A percentile compares a stretch with the other conserved stretches of the same genome.
Evolutionary conservation across 2,329 filamentous ascomycete species (phyloP).

Genomic region (Esteya vermicola): DNA sequence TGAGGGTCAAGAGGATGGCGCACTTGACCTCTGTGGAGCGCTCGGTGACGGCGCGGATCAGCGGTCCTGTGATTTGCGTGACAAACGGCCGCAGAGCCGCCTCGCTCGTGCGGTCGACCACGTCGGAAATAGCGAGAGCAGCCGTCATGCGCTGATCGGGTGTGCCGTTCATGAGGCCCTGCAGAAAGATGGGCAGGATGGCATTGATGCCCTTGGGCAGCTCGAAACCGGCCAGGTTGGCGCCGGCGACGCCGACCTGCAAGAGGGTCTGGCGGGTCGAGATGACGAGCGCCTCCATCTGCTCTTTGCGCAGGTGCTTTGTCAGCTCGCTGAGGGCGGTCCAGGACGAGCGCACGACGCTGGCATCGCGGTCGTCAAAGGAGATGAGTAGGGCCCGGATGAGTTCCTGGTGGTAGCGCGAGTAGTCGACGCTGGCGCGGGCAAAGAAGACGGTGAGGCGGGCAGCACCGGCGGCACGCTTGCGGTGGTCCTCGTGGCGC

Average conservation of each 20-base stretch:
- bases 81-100: slow-evolving; percentile 87
- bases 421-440: slow-evolving; percentile 71
- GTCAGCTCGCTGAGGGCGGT: slow-evolving; percentile 75
- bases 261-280: slow-evolving; percentile 78
- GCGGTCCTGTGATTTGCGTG: slow-evolving; percentile 90
- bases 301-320: slow-evolving; percentile 82
- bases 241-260: slow-evolving; percentile 76
- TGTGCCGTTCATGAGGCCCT: slow-evolving; percentile 93
- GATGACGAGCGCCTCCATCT: slow-evolving; percentile 86
- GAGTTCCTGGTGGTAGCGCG: slow-evolving; percentile 89
- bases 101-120: slow-evolving; percentile 82
- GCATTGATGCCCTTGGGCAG: slow-evolving; percentile 96
- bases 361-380: slow-evolving; percentile 73
- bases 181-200: slow-evolving; percentile 89
- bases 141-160: slow-evolving; percentile 84
- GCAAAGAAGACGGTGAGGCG: slow-evolving; percentile 83
- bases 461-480: slow-evolving; percentile 61
- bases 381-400: slow-evolving; percentile 81
- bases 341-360: slow-evolving; percentile 85
- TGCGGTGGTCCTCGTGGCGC: slow-evolving; percentile 85
- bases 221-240: slow-evolving; percentile 74
- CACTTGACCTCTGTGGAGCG: slow-evolving; percentile 92
- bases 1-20: slow-evolving; percentile 84
- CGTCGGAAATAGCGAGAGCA: slow-evolving; percentile 86
- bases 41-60: slow-evolving; percentile 96